Evolutionary conservation across 805 yeast genomes (phyloP).

Genomic region (Suhomyces canberraensis): DNA sequence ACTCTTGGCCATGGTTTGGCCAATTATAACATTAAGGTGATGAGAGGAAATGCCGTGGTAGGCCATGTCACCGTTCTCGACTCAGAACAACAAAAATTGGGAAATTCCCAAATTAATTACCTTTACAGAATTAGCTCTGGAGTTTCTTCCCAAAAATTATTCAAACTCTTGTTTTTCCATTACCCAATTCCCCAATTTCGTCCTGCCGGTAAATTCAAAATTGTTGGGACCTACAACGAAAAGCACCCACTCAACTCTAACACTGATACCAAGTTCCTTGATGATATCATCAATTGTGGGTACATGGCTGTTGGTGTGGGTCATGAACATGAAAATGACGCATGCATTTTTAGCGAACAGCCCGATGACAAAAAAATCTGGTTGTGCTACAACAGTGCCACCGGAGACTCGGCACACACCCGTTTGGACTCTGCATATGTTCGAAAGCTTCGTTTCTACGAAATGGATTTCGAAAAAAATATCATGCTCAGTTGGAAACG

Average conservation of each 20-base stretch:
- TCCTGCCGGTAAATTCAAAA: slow-evolving; percentile 35
- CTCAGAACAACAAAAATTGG: slow-evolving; percentile 25
- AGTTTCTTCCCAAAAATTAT: slow-evolving; percentile 7
- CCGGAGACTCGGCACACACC: slow-evolving; percentile 37
- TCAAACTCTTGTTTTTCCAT: slow-evolving; percentile 37
- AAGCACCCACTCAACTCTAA: slow-evolving; percentile 31
- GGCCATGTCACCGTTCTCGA: slow-evolving; percentile 35
- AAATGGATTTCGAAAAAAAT: slow-evolving; percentile 24
- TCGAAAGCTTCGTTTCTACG: slow-evolving; percentile 34
- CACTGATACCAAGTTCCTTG: slow-evolving; percentile 26
- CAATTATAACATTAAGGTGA: slow-evolving; percentile 32
- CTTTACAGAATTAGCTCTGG: slow-evolving; percentile 24
- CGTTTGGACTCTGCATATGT: slow-evolving; percentile 21
- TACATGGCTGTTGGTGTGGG: slow-evolving; percentile 39
- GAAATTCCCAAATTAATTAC: slow-evolving; percentile 32
- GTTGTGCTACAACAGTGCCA: slow-evolving; percentile 38
- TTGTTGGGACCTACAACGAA: slow-evolving; percentile 38
- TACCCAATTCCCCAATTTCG: slow-evolving; percentile 42
- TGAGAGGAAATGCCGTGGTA: slow-evolving; percentile 11
- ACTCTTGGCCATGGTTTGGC: slow-evolving; percentile 32
- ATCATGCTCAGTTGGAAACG: slow-evolving; percentile 38
- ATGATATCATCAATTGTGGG: slow-evolving; percentile 33
- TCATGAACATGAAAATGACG: slow-evolving; percentile 45
- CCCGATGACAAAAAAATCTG: slow-evolving; percentile 20
- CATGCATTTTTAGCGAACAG: slow-evolving; percentile 29